Conservation (phyloP, 495 filamentous ascomycete genomes). For the Aspergillus olivimuriae region DNA sequence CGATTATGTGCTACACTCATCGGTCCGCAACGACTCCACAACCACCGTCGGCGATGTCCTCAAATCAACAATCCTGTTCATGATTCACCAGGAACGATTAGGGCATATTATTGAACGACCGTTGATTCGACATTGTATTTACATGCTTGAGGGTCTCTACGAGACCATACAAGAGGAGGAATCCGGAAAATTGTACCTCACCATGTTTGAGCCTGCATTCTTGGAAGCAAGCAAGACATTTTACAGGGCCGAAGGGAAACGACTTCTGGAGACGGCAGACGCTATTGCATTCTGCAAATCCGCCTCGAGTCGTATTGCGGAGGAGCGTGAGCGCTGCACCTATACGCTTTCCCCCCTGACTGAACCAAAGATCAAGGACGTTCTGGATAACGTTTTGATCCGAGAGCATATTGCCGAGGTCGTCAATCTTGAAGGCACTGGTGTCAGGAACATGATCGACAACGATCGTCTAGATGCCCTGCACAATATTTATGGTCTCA, state of each 20-base stretch:
- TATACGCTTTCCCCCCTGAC: conserved; percentile 70
- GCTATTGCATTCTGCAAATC: conserved; percentile 79
- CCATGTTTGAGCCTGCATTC: conserved; percentile 75
- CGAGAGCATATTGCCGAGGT: conserved; percentile 70
- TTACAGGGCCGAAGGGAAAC: conserved; percentile 67
- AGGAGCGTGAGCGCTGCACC: conserved; percentile 75
- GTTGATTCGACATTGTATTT: conserved; percentile 72
- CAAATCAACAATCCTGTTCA: conserved; percentile 76
- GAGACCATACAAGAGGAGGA: conserved; percentile 69
- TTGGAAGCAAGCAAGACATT: conserved; percentile 63
- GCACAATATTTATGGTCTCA: conserved; percentile 67
- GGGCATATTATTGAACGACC: conserved; percentile 84
- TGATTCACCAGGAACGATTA: conserved; percentile 85
- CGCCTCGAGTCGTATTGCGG: conserved; percentile 61
- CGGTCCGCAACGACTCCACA: conserved; percentile 37
- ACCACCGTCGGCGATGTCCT: conserved; percentile 59
- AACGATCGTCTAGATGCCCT: conserved; percentile 76
- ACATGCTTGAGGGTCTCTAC: conserved; percentile 89
- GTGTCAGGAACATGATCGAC: conserved; percentile 85
- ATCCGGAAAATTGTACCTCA: conserved; percentile 71
- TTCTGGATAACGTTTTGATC: conserved; percentile 79
- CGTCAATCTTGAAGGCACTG: conserved; percentile 74
- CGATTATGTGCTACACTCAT: conserved; percentile 65
- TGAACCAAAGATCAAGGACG: conserved; percentile 61
- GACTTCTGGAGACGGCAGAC: conserved; percentile 68